phyloP scores from a whole-genome alignment of 2,329 filamentous ascomycete species.

The Aspergillus tubingensis region DNA sequence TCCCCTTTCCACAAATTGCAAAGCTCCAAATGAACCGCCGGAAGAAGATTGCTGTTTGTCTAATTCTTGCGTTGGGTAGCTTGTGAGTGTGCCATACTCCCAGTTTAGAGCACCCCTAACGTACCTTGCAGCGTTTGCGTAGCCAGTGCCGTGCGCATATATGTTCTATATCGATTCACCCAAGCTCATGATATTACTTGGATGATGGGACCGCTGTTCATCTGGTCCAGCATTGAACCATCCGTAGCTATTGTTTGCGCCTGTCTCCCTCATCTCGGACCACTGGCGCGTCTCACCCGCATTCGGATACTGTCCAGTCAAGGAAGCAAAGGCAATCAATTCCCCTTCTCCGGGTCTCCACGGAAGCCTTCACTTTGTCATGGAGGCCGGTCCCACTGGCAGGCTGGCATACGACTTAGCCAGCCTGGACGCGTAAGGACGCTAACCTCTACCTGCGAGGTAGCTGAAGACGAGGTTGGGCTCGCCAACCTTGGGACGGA shows the following conservation, averaged over 20 bases:
- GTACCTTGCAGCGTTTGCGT: conserved; percentile 2
- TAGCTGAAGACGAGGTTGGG: background rate
- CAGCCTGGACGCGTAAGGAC: background rate
- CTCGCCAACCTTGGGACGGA: background rate
- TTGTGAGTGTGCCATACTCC: conserved; percentile 9
- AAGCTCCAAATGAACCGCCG: conserved; percentile 15
- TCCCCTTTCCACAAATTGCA: conserved; percentile 9
- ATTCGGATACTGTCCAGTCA: background rate
- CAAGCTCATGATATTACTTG: conserved; percentile 6
- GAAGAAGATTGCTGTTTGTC: conserved; percentile 18
- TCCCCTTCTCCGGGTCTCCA: background rate
- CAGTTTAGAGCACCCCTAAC: background rate
- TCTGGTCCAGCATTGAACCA: conserved; percentile 17
- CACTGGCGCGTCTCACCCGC: conserved; percentile 12
- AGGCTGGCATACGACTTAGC: no score
- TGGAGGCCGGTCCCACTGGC: no score
- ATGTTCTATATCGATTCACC: conserved; percentile 5
- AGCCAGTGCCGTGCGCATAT: conserved; percentile 10
- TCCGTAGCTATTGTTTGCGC: conserved; percentile 13
- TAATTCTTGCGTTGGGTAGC: conserved; percentile 20
- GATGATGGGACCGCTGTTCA: conserved; percentile 15
- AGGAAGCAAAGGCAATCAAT: background rate
- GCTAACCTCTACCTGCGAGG: no score
- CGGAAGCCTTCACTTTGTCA: background rate
- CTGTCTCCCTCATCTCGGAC: conserved; percentile 13